phyloP scores from a whole-genome alignment of 1,284 basidiomycete species.

The Mycena citricolor region DNA sequence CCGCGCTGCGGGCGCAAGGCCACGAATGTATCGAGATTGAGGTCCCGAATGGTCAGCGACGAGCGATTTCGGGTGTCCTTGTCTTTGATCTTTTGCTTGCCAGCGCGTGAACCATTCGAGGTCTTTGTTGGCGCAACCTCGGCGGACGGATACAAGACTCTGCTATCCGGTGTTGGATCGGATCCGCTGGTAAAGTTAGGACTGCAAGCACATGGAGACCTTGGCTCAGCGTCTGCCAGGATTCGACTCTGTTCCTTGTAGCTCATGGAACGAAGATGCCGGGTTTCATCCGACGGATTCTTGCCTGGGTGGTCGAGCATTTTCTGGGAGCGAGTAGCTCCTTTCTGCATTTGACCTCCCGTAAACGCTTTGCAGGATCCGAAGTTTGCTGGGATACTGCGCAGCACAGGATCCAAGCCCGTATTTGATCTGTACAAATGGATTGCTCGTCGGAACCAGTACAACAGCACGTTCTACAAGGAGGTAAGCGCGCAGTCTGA shows the following conservation, averaged over 20 bases:
- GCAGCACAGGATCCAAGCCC: constrained; percentile 54
- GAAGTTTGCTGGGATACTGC: constrained; percentile 47
- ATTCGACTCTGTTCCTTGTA: neutral
- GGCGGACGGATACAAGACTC: constrained; percentile 75
- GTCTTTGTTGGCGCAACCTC: constrained; percentile 71
- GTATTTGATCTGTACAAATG: neutral
- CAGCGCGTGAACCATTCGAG: constrained; percentile 51
- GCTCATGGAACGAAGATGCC: neutral
- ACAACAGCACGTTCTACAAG: constrained; percentile 47
- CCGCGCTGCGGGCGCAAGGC: constrained; percentile 63
- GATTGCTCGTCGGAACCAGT: constrained; percentile 1
- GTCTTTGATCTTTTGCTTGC: neutral
- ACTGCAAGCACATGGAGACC: neutral
- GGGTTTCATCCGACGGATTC: constrained; percentile 5
- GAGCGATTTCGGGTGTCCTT: constrained; percentile 1
- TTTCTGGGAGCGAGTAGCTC: constrained; percentile 8
- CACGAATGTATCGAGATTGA: constrained; percentile 78
- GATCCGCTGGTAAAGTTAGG: constrained; percentile 11
- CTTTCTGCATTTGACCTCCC: constrained; percentile 3
- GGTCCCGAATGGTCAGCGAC: constrained; percentile 39
- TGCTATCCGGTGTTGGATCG: constrained; percentile 43
- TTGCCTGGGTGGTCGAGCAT: neutral
- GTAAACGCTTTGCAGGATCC: constrained; percentile 1
- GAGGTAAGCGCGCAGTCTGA: constrained; percentile 40
- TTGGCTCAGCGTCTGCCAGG: neutral